phyloP scores from a whole-genome alignment of 108 stramenopile genomes.

The Parmales sp. region DNA sequence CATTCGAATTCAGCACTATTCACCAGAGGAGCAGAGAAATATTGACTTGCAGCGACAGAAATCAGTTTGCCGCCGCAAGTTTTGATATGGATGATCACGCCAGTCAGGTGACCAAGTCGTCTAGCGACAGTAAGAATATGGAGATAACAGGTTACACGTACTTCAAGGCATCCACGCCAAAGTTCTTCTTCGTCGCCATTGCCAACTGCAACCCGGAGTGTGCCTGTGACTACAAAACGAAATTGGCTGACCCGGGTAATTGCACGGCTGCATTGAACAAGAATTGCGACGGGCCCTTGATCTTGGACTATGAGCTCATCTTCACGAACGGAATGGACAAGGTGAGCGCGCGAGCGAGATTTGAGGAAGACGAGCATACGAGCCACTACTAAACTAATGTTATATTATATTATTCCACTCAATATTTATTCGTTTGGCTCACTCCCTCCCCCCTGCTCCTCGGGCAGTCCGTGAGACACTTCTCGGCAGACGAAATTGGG shows the following conservation, averaged over 20 bases:
- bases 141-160: background rate
- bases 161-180: background rate
- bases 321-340: background rate
- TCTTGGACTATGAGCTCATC: background rate
- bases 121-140: background rate
- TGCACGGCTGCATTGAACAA: background rate
- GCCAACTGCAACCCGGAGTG: slow-evolving; percentile 3
- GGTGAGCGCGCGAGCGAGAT: no score
- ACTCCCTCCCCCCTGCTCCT: no score
- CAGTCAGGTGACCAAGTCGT: background rate
- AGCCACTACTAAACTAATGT: no score
- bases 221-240: background rate
- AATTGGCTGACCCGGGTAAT: background rate
- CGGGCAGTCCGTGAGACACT: background rate
- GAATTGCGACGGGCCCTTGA: background rate
- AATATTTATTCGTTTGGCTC: no score
- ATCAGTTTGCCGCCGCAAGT: background rate
- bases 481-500: slow-evolving; percentile 6
- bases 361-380: no score
- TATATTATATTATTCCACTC: no score
- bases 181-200: slow-evolving; percentile 5
- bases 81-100: background rate
- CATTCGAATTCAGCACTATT: no score
- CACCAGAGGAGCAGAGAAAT: no score
- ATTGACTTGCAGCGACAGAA: background rate